Evolutionary conservation across 2,329 filamentous ascomycete species (phyloP).

Genomic region (Peltaster fructicola): DNA sequence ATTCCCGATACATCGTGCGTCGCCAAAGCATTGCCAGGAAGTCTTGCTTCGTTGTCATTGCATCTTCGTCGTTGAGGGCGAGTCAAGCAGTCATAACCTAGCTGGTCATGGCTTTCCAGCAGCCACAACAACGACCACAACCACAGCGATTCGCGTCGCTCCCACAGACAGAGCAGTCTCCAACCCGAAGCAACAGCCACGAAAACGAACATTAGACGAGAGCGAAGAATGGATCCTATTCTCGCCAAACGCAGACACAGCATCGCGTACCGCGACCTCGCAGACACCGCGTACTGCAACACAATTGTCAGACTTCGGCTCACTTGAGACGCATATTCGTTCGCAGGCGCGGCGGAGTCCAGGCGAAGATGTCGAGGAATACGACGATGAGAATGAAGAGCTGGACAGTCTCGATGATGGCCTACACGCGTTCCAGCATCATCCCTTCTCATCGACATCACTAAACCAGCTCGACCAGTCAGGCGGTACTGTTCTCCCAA

Average conservation of each 20-base stretch:
- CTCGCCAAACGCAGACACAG: slow-evolving; percentile 42
- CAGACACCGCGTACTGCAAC: slow-evolving; percentile 51
- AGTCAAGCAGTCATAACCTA: no score
- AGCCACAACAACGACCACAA: slow-evolving; percentile 16
- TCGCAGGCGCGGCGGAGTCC: slow-evolving; percentile 32
- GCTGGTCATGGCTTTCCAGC: slow-evolving; percentile 19
- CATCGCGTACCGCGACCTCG: slow-evolving; percentile 50
- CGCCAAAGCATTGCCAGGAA: no score
- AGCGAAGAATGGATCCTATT: slow-evolving; percentile 95
- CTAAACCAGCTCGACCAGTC: slow-evolving; percentile 35
- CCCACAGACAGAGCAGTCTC: slow-evolving; percentile 4
- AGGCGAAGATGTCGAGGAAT: slow-evolving; percentile 22
- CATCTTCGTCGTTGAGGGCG: no score
- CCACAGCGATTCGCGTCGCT: slow-evolving; percentile 10
- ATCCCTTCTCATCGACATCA: slow-evolving; percentile 29
- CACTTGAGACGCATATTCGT: slow-evolving; percentile 49
- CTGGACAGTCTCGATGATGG: slow-evolving; percentile 89
- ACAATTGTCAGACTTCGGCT: slow-evolving; percentile 63
- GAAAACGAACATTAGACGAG: slow-evolving; percentile 40
- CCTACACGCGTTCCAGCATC: slow-evolving; percentile 68
- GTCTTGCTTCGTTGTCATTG: no score
- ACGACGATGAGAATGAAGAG: slow-evolving; percentile 48
- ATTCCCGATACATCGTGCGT: no score
- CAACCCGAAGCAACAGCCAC: slow-evolving; percentile 19
- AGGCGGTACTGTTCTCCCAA: slow-evolving; percentile 57